Percentiles rank a stretch among this genome's conserved stretches.
phyloP scores from a whole-genome alignment of 2,329 filamentous ascomycete species.

The Clarireedia monteithiana region DNA sequence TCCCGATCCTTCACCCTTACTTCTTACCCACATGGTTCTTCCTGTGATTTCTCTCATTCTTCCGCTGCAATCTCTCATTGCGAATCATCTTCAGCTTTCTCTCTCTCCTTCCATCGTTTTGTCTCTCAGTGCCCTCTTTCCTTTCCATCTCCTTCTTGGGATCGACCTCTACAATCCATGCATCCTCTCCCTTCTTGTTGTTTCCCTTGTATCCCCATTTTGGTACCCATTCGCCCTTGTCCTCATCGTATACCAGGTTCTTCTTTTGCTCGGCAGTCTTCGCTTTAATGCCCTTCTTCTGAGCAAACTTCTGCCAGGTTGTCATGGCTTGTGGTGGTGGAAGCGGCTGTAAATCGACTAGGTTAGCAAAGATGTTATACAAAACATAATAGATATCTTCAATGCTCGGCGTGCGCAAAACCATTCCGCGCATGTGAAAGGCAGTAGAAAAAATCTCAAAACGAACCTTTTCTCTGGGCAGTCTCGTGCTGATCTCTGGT shows the following conservation, averaged over 20 bases:
- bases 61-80: conserved; percentile 62
- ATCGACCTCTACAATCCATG: conserved; percentile 92
- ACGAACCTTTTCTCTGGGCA: conserved; percentile 75
- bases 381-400: background rate
- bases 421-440: background rate
- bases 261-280: conserved; percentile 72
- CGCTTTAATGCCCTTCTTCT: conserved; percentile 91
- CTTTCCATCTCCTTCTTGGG: conserved; percentile 58
- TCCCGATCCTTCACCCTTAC: background rate
- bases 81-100: conserved; percentile 62
- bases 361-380: conserved; percentile 1
- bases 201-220: conserved; percentile 93
- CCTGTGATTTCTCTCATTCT: conserved; percentile 48
- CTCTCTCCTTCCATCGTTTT: conserved; percentile 55
- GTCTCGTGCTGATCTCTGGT: conserved; percentile 57
- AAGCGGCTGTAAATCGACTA: conserved; percentile 44
- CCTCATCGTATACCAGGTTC: conserved; percentile 80
- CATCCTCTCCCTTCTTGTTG: conserved; percentile 74
- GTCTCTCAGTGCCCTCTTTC: conserved; percentile 54
- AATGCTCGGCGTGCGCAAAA: background rate
- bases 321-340: conserved; percentile 76
- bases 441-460: background rate
- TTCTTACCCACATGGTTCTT: conserved; percentile 20
- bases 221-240: conserved; percentile 77
- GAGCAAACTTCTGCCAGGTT: conserved; percentile 93